A percentile compares a stretch with the other conserved stretches of the same genome.
Conservation (phyloP, 2,329 filamentous ascomycete genomes). For the Tolypocladium cylindrosporum region DNA sequence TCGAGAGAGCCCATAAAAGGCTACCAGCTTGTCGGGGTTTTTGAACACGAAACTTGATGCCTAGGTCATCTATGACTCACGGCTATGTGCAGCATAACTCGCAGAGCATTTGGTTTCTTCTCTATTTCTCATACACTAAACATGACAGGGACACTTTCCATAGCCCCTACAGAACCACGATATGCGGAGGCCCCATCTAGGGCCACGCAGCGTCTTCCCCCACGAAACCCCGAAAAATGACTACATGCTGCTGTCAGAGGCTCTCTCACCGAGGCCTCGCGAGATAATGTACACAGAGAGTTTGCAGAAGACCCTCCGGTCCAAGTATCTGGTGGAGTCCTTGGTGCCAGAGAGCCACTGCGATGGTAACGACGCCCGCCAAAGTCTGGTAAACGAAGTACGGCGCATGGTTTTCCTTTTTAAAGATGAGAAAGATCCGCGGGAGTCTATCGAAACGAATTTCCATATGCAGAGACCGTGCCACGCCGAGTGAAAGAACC, state of each 20-base stretch:
- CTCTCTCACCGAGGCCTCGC: neutral
- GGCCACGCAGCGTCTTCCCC: neutral
- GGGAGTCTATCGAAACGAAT: constrained; percentile 2
- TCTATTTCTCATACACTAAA: constrained; percentile 21
- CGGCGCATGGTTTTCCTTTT: neutral
- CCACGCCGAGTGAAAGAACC: neutral
- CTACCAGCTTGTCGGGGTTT: neutral
- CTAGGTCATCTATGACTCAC: neutral
- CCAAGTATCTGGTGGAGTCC: neutral
- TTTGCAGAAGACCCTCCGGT: neutral
- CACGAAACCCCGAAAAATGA: neutral
- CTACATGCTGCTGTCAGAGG: neutral
- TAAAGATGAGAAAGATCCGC: constrained; percentile 4
- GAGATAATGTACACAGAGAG: neutral
- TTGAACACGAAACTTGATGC: neutral
- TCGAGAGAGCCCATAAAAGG: neutral
- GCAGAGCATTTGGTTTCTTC: neutral
- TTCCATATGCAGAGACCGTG: constrained; percentile 1
- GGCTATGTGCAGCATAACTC: neutral
- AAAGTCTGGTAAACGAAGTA: neutral
- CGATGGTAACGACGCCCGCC: neutral
- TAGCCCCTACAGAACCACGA: neutral
- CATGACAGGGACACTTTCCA: constrained; percentile 6
- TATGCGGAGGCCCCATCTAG: neutral
- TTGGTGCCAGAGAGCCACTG: neutral